Evolutionary conservation across 768 basidiomycete genomes (phyloP).

Genomic region (Trametes coccinea): DNA sequence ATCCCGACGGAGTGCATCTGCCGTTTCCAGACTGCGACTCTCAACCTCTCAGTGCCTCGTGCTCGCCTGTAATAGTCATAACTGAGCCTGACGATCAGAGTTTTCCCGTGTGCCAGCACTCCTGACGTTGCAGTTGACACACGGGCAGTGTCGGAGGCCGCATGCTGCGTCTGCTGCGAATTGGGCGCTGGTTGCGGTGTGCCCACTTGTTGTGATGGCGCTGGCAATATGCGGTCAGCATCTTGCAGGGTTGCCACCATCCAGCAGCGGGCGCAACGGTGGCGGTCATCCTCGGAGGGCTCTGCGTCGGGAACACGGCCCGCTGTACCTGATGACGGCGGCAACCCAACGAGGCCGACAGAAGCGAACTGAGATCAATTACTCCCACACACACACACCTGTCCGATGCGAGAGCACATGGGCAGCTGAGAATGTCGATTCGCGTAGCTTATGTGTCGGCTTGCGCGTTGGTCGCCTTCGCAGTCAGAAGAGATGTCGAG

Average conservation of each 20-base stretch:
- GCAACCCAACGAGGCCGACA: too few relatives aligned
- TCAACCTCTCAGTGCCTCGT: slow-evolving; percentile 1
- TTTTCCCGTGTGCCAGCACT: not conserved
- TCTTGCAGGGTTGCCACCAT: not conserved
- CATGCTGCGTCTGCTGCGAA: not conserved
- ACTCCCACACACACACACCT: slow-evolving; percentile 12
- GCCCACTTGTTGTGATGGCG: slow-evolving; percentile 4
- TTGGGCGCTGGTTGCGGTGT: not conserved
- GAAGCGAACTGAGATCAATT: slow-evolving; percentile 9
- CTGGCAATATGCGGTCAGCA: not conserved
- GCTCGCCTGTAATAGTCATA: slow-evolving; percentile 9
- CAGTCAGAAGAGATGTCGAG: not conserved
- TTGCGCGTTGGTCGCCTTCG: not conserved
- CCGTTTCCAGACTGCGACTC: not conserved
- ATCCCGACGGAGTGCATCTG: not conserved
- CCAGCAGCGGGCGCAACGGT: not conserved
- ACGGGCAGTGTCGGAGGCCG: slow-evolving; percentile 4
- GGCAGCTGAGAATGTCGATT: slow-evolving; percentile 17
- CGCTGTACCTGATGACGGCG: not conserved
- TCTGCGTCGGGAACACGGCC: slow-evolving; percentile 6
- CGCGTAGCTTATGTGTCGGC: slow-evolving; percentile 1
- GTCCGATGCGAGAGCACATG: slow-evolving; percentile 17
- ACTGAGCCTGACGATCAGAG: slow-evolving; percentile 8
- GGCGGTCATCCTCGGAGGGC: too few relatives aligned
- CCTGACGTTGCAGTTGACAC: not conserved